Percentiles rank a stretch among this genome's conserved stretches.
Evolutionary conservation across 2,329 filamentous ascomycete genomes (phyloP).

Genomic region (Chrysoporthe puriensis): DNA sequence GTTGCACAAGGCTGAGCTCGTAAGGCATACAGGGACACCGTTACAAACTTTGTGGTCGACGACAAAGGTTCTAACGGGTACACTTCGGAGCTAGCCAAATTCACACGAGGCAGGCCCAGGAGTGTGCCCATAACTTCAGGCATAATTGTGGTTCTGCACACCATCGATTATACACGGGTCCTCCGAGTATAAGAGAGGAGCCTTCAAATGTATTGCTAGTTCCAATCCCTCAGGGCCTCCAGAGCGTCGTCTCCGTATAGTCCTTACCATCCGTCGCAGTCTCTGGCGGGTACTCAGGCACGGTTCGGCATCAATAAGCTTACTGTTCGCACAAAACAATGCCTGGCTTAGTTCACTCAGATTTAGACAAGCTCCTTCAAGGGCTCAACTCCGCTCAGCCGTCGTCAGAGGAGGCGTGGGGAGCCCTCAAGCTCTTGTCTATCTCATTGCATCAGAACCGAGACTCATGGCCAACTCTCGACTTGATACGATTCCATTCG

Average conservation of each 20-base stretch:
- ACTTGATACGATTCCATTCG: slow-evolving; percentile 22
- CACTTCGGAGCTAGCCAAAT: neutral
- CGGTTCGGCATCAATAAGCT: neutral
- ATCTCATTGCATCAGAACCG: slow-evolving; percentile 11
- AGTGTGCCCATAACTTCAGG: neutral
- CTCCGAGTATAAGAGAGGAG: neutral
- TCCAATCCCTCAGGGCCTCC: neutral
- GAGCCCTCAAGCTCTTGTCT: slow-evolving; percentile 18
- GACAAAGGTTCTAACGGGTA: neutral
- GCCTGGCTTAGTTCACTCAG: neutral
- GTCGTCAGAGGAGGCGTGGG: slow-evolving; percentile 17
- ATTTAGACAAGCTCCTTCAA: neutral
- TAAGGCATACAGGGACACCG: slow-evolving; percentile 2
- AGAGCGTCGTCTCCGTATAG: neutral
- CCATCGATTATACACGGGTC: neutral
- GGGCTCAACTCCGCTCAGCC: slow-evolving; percentile 1
- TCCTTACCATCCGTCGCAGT: neutral
- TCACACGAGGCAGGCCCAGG: neutral
- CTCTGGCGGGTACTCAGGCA: neutral
- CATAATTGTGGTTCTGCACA: neutral
- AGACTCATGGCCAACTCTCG: slow-evolving; percentile 17
- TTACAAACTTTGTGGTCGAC: slow-evolving; percentile 9
- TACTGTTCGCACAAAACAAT: neutral
- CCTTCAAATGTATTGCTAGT: neutral
- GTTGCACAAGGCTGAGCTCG: neutral